Evolutionary conservation across 345 rosid species (phyloP).

Genomic region (Citrus australasica): DNA sequence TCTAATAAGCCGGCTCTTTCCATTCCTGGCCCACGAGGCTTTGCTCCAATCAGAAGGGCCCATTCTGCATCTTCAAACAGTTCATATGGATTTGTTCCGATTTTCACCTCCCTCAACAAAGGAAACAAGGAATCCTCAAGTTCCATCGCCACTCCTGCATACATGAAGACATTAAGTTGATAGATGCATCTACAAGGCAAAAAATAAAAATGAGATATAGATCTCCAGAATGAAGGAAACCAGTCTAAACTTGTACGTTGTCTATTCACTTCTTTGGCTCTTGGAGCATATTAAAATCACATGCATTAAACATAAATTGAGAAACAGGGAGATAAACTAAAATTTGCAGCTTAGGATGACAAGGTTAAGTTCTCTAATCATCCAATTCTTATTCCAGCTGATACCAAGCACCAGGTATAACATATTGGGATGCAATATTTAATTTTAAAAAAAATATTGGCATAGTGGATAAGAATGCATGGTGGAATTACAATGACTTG

Average conservation of each 20-base stretch:
- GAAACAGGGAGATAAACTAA: background rate
- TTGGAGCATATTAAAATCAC: background rate
- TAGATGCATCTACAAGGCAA: background rate
- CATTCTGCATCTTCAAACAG: conserved; percentile 91
- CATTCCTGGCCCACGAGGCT: conserved; percentile 99
- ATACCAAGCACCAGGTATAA: background rate
- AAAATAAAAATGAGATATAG: background rate
- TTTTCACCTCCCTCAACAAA: conserved; percentile 84
- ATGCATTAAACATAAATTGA: background rate
- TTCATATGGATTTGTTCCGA: conserved; percentile 79
- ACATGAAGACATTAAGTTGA: background rate
- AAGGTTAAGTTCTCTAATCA: background rate
- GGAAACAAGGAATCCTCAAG: conserved; percentile 97
- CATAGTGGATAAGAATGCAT: background rate
- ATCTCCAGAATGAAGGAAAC: background rate
- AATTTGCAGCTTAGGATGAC: background rate
- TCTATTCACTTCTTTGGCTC: background rate
- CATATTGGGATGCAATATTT: too few species aligned
- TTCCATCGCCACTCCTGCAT: conserved; percentile 94
- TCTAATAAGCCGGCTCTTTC: conserved; percentile 91
- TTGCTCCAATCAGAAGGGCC: conserved; percentile 97
- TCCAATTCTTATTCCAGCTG: background rate
- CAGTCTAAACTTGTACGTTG: background rate
- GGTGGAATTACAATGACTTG: background rate
- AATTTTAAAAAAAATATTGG: too few species aligned